These are phyloP conservation scores for Epichloe sibirici DNA, from an alignment of 2,329 filamentous ascomycete genomes.

Conservation along the genomic window DNA sequence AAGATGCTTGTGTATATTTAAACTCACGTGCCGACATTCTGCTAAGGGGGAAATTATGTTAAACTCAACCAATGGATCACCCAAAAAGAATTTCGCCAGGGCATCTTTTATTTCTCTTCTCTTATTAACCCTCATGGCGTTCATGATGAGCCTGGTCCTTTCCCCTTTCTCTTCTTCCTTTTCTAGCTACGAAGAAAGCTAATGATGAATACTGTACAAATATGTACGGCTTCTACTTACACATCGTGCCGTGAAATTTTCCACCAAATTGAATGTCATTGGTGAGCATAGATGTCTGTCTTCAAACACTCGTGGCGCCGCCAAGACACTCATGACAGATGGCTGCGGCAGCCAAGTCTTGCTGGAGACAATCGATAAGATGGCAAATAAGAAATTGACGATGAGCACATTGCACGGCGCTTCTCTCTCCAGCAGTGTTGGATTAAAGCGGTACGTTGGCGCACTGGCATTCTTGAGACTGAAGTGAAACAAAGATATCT, in stretches of 20 bases:
- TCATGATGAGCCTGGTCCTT: background rate
- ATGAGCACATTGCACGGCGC: no score
- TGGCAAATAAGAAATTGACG: no score
- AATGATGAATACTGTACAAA: slow-evolving; percentile 1
- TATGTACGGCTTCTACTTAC: background rate
- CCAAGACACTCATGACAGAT: no score
- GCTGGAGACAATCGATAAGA: no score
- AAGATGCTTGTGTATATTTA: slow-evolving; percentile 3
- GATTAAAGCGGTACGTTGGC: background rate
- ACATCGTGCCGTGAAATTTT: no score
- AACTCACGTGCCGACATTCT: background rate
- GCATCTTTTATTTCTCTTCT: background rate
- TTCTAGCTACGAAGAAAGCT: background rate
- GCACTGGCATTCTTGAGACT: slow-evolving; percentile 1
- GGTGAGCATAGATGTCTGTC: no score
- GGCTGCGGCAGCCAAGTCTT: no score
- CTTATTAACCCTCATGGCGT: background rate
- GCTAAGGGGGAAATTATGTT: background rate
- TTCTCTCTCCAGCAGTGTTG: background rate
- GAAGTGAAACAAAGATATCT: slow-evolving; percentile 3
- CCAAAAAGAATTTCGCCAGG: background rate
- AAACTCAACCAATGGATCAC: background rate
- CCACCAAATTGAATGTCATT: no score
- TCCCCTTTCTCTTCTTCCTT: background rate
- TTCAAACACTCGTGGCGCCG: no score